Percentiles rank a stretch among this genome's conserved stretches.
Conservation (phyloP, 225 moss, liverwort and hornwort species). For the Bryoerythrophyllum caledonicum region DNA sequence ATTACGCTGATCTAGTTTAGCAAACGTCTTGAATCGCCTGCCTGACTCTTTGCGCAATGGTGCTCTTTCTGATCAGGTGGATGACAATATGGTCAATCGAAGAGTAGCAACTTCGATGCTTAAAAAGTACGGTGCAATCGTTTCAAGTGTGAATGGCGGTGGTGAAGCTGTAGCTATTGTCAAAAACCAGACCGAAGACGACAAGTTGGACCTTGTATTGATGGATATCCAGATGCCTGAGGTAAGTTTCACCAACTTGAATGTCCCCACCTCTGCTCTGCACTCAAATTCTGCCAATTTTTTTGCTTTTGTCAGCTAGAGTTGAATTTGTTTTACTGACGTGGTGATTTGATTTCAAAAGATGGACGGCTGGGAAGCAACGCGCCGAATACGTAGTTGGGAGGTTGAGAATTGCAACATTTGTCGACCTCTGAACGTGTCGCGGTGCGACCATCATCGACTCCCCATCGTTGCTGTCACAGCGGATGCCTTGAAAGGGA, state of each 20-base stretch:
- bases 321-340: not conserved
- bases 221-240: constrained; percentile 91
- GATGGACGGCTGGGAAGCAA: constrained; percentile 86
- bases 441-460: constrained; percentile 53
- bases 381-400: constrained; percentile 65
- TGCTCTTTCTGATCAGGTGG: constrained; percentile 43
- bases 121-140: constrained; percentile 60
- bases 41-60: not conserved
- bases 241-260: constrained; percentile 30
- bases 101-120: constrained; percentile 69
- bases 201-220: constrained; percentile 55
- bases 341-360: constrained; percentile 10
- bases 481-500: constrained; percentile 67
- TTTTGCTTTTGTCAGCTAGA: constrained; percentile 1
- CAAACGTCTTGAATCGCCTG: not conserved
- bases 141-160: constrained; percentile 58
- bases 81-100: constrained; percentile 75
- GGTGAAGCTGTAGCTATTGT: constrained; percentile 55
- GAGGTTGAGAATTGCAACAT: constrained; percentile 46
- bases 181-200: constrained; percentile 38
- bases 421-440: constrained; percentile 22
- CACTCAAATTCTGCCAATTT: too few relatives aligned
- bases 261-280: too few relatives aligned
- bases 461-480: constrained; percentile 70
- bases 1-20: not conserved